These are phyloP conservation scores for Fusarium metavorans DNA, from an alignment of 2,329 filamentous ascomycete species.

Conservation along the genomic window DNA sequence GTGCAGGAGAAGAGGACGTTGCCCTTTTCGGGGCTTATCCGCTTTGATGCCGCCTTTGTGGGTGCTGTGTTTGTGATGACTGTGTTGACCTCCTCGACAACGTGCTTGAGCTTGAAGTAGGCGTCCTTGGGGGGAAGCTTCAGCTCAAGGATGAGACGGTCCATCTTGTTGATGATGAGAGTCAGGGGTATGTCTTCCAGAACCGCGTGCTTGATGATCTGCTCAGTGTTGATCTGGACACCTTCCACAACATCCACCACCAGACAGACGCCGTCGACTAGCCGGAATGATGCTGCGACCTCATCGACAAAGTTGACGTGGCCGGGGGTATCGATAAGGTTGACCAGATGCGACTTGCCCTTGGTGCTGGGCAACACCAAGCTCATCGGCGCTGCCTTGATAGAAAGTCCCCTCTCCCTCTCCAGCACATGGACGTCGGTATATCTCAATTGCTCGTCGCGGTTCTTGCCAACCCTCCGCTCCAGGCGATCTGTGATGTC, in stretches of 20 bases:
- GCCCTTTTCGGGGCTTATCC: constrained; percentile 94
- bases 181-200: constrained; percentile 90
- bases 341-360: constrained; percentile 94
- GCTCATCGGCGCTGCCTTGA: constrained; percentile 95
- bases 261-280: constrained; percentile 92
- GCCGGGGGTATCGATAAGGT: constrained; percentile 94
- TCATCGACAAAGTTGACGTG: constrained; percentile 99
- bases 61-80: constrained; percentile 90
- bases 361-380: constrained; percentile 88
- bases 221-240: constrained; percentile 98
- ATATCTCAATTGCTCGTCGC: constrained; percentile 92
- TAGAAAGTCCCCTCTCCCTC: constrained; percentile 87
- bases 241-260: constrained; percentile 97
- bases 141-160: constrained; percentile 91
- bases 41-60: constrained; percentile 80
- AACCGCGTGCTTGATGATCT: constrained; percentile 96
- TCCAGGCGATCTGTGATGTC: constrained; percentile 84
- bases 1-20: constrained; percentile 98
- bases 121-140: constrained; percentile 95
- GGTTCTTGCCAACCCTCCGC: constrained; percentile 81
- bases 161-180: constrained; percentile 96
- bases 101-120: constrained; percentile 98
- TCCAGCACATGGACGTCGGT: constrained; percentile 93
- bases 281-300: constrained; percentile 85
- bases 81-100: constrained; percentile 98